Evolutionary conservation across 2,329 filamentous ascomycete species (phyloP), one percentile per base, ranked within the genome.

Genomic region (Ramularia collo-cygni): DNA sequence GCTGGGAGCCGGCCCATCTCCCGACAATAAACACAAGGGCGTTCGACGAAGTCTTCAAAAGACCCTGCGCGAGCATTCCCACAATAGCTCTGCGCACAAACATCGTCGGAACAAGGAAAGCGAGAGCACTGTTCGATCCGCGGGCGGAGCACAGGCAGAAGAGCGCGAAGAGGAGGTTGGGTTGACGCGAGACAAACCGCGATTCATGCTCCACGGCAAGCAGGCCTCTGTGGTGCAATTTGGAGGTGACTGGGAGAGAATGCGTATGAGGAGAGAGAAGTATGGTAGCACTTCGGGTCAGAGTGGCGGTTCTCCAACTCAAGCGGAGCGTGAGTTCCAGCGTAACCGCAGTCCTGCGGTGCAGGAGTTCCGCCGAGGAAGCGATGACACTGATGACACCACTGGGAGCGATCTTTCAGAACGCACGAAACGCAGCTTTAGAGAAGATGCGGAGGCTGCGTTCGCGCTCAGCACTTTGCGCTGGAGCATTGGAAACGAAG

Each of bases 171-270:
- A 58, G 27, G 83, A 86, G 51, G 57, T 58, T 15, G 79, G 83
- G 8, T 71, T 98, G 9, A 72, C 83, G 5, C 79, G 92, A 34
- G 83, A 83, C 9, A 79, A 85, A 9, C 87, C 87, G 4, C 94
- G 86, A 54, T 98, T 98, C 62, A 94, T 92, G 3, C 81, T 98
- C 3, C 92, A 98, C 57, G 90, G 92, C 45, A 98, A 96, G 69
- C 96, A 98, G 64, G 92, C 92, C 2, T 95, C 88, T 1, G 85
- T 98, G 40, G 86, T 98, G 52, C 93, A 86, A n/a, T 93, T 98
- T 59, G 88, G 89, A 7, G 80, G 81, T n/a, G 90, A 95, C 53
- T 81, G 95, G 68, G 60, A 61, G 31, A 55, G 54, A 18, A 61
- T 62, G 52, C 51, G 52, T 34, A 21, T 49, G 19, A 51, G 58